Base-by-base conservation (phyloP, 768 basidiomycete species). In the Tricholoma matsutake region DNA sequence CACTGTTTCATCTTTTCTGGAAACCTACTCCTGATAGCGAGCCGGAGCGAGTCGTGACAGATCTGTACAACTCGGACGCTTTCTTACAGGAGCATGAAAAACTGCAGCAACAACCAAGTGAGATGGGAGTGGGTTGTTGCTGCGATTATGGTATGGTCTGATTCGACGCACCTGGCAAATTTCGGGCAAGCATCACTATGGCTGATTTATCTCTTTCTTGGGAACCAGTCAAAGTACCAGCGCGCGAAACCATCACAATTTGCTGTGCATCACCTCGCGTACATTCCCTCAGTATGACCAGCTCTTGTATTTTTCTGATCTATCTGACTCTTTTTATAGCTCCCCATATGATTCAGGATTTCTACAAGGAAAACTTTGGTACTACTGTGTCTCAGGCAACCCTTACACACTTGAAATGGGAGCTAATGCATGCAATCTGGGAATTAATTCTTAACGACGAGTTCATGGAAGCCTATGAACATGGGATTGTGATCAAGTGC, bases 221-320 rank as follows among this genome's bases (percentile, higher is more conserved):
- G 75, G 0, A 72, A 71, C 54, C 61, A 69, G 14, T 77, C 76
- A 0, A 80, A 79, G 59, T 77, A 77, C 57, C 53, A 59, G 0
- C 64, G 68, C 0, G 54, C 58, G 1, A 67, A 67, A 11, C 75
- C 74, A 1, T 58, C 54, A 20, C 8, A 63, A 45, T 8, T 61
- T 57, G 25, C 60, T 65, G n/a, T 64, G 35, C 45, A 73, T 47
- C 74, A 74, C 54, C 3, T 78, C 3, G 75, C 70, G 4, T 77
- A 62, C 31, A 54, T 62, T 31, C 41, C 53, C 18, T 75, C 60
- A 64, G 78, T 56, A 71, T 69, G 69, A 29, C 49, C 9, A 51
- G 11, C 25, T 29, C 25, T 51, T 51, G 49, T 51, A 51, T 51
- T 29, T 51, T 29, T 51, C 49, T 51, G 49, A 51, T 51, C 14